phyloP scores from a whole-genome alignment of 345 rosid species.

The Gossypium mustelinum region DNA sequence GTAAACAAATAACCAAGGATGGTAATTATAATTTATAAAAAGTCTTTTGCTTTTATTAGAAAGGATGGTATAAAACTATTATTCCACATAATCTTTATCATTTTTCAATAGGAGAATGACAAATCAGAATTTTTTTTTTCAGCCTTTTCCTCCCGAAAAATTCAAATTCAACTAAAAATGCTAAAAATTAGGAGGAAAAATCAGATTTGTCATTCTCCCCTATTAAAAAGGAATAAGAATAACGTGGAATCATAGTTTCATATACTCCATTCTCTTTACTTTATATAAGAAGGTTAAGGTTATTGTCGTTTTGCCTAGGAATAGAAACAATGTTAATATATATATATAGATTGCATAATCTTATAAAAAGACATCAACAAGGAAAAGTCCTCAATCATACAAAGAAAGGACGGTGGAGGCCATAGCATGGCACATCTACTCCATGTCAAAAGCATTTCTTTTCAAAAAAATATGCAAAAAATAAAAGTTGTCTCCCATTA shows the following conservation, averaged over 20 bases:
- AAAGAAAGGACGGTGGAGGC: background rate
- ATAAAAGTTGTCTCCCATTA: conserved; percentile 11
- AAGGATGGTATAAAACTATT: no score
- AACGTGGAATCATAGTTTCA: no score
- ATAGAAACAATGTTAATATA: background rate
- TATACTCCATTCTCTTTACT: background rate
- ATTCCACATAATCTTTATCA: no score
- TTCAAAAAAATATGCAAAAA: background rate
- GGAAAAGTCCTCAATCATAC: background rate
- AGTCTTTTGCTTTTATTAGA: background rate
- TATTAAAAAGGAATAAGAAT: no score
- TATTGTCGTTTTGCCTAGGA: background rate
- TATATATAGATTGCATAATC: background rate
- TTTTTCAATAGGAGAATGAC: no score
- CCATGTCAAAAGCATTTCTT: background rate
- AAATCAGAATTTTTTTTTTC: no score
- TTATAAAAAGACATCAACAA: background rate
- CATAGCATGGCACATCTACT: background rate
- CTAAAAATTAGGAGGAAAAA: no score
- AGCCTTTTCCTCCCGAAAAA: no score
- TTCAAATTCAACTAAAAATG: no score
- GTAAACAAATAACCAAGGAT: background rate
- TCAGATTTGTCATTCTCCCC: no score
- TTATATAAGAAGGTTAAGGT: background rate
- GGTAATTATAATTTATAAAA: background rate